Percentiles rank a stretch among this genome's conserved stretches.
Conservation (phyloP, 371 early-diverging fungal genomes). For the Mortierella sp. region DNA sequence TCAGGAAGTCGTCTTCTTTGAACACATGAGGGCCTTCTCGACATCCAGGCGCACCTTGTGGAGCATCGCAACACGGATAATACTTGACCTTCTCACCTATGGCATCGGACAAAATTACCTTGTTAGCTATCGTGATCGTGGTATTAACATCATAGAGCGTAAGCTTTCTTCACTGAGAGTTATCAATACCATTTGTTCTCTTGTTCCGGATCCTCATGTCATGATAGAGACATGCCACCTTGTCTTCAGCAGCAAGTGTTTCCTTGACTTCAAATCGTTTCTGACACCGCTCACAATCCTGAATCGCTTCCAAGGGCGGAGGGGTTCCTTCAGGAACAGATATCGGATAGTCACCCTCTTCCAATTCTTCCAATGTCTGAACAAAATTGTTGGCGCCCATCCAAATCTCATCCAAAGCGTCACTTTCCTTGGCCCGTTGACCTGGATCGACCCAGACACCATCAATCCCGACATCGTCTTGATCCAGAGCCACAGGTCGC, state of each 20-base stretch:
- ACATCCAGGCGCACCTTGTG: conserved; percentile 60
- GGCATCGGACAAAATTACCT: background rate
- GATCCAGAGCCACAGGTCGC: conserved; percentile 46
- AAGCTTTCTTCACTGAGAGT: too few species aligned
- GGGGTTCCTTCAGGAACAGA: conserved; percentile 33
- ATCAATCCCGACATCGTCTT: conserved; percentile 60
- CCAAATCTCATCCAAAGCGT: conserved; percentile 7
- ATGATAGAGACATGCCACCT: conserved; percentile 58
- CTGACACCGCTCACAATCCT: conserved; percentile 63
- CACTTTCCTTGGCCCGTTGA: conserved; percentile 3
- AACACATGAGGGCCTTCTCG: conserved; percentile 59
- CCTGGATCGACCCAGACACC: conserved; percentile 56
- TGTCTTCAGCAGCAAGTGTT: conserved; percentile 47
- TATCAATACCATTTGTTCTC: conserved; percentile 52
- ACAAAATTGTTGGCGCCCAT: conserved; percentile 32
- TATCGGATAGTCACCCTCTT: conserved; percentile 56
- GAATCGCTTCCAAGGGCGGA: conserved; percentile 31
- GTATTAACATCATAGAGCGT: too few species aligned
- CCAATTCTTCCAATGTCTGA: conserved; percentile 41
- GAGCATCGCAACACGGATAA: conserved; percentile 61
- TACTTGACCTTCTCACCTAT: conserved; percentile 57
- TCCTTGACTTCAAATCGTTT: conserved; percentile 56
- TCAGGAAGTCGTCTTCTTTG: conserved; percentile 38
- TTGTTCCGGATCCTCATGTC: conserved; percentile 48
- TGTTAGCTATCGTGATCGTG: background rate